Percentiles rank a stretch among this genome's conserved stretches.
Evolutionary conservation across 225 moss, liverwort and hornwort genomes (phyloP).

Genomic region (Pseudisothecium myosuroides): DNA sequence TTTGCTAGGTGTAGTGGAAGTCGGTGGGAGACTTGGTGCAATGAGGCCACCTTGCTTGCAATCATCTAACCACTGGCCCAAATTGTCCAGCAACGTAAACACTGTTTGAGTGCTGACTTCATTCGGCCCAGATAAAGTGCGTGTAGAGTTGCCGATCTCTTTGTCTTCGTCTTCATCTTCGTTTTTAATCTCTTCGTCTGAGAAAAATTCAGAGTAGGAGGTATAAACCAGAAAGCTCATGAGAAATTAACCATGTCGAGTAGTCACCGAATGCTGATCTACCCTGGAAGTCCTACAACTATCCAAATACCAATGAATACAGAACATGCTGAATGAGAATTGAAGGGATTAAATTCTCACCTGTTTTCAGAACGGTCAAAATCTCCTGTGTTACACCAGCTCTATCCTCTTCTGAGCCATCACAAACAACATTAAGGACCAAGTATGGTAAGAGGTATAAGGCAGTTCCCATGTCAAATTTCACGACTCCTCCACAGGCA

Average conservation of each 20-base stretch:
- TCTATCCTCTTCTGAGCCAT: constrained; percentile 69
- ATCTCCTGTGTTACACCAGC: constrained; percentile 78
- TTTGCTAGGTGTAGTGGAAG: constrained; percentile 49
- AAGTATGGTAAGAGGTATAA: constrained; percentile 91
- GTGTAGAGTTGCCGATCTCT: constrained; percentile 35
- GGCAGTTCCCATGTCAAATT: constrained; percentile 95
- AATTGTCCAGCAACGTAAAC: constrained; percentile 80
- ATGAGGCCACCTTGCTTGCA: constrained; percentile 60
- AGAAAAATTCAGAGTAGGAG: not conserved
- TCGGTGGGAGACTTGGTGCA: constrained; percentile 22
- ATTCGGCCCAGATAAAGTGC: constrained; percentile 70
- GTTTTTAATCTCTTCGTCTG: constrained; percentile 9
- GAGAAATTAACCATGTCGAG: not conserved
- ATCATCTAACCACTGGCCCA: constrained; percentile 96
- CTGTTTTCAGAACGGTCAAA: constrained; percentile 71
- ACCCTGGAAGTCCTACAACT: not conserved
- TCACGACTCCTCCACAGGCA: constrained; percentile 85
- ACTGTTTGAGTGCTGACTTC: constrained; percentile 97
- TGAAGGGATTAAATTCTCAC: constrained; percentile 4
- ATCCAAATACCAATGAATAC: not conserved
- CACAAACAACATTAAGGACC: constrained; percentile 84
- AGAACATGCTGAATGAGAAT: not conserved
- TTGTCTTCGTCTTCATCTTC: constrained; percentile 12
- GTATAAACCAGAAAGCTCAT: not conserved
- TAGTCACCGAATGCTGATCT: not conserved